Evolutionary conservation across 148 eudicot species (phyloP).

Genomic region (Agrostemma githago): DNA sequence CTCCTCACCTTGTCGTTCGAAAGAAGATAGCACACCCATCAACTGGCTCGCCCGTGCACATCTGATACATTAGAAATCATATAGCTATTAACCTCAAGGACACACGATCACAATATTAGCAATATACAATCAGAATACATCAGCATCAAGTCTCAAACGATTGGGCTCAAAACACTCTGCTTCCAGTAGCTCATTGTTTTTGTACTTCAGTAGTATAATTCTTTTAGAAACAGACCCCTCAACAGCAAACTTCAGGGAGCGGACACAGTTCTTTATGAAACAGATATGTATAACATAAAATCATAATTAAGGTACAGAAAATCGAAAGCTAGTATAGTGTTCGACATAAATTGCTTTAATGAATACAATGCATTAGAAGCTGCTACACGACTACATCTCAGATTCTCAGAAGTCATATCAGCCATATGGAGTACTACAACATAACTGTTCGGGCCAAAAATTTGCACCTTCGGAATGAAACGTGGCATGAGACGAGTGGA

Average conservation of each 20-base stretch:
- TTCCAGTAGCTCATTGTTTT: background rate
- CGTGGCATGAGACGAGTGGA: no score
- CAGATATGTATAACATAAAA: background rate
- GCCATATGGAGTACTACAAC: background rate
- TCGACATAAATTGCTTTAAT: background rate
- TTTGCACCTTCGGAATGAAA: no score
- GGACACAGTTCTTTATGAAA: background rate
- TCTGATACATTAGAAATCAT: conserved; percentile 37
- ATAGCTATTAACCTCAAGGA: conserved; percentile 11
- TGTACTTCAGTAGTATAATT: background rate
- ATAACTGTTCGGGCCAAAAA: no score
- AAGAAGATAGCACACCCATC: conserved; percentile 99
- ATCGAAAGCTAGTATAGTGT: background rate
- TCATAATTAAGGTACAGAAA: background rate
- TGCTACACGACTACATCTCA: background rate
- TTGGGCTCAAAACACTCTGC: background rate
- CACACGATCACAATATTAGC: background rate
- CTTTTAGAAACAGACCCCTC: background rate
- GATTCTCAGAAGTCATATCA: background rate
- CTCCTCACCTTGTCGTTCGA: conserved; percentile 66
- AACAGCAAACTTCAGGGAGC: background rate
- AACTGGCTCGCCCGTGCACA: conserved; percentile 86
- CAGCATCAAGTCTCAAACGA: conserved; percentile 3
- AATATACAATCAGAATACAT: conserved; percentile 6
- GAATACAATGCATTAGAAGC: background rate